A percentile compares a stretch with the other conserved stretches of the same genome.
These are phyloP conservation scores for Pythium myriotylum DNA, from an alignment of 352 stramenopile species.

Conservation along the genomic window DNA sequence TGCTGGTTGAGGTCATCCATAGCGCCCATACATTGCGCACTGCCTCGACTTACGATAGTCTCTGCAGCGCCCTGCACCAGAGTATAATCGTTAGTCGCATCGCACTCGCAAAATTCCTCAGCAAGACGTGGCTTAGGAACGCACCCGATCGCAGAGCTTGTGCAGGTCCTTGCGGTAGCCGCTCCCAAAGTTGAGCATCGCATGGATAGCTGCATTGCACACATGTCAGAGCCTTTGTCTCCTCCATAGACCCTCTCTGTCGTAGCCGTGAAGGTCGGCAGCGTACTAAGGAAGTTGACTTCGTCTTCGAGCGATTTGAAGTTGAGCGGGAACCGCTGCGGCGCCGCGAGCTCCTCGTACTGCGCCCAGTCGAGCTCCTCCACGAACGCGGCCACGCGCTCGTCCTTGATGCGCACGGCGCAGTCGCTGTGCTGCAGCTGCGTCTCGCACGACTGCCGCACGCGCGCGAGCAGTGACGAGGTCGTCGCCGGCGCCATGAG, in stretches of 20 bases:
- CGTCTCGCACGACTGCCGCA: conserved; percentile 56
- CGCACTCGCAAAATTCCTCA: no score
- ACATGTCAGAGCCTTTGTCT: background rate
- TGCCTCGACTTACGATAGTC: conserved; percentile 85
- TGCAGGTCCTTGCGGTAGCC: conserved; percentile 80
- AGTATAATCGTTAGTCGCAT: background rate
- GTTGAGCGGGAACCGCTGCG: conserved; percentile 73
- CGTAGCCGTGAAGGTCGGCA: no score
- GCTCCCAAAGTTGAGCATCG: conserved; percentile 80
- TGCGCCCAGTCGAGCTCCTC: conserved; percentile 53
- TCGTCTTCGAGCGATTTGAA: conserved; percentile 75
- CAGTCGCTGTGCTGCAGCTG: conserved; percentile 47
- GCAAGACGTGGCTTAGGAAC: no score
- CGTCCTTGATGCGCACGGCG: conserved; percentile 51
- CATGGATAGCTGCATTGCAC: conserved; percentile 47
- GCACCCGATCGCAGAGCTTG: conserved; percentile 63
- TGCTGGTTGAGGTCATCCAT: no score
- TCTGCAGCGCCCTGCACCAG: conserved; percentile 56
- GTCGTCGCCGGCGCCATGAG: conserved; percentile 33
- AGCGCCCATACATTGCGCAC: no score
- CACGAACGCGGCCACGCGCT: conserved; percentile 54
- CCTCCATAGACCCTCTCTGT: no score
- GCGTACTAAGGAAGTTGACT: conserved; percentile 78
- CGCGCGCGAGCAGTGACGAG: conserved; percentile 40
- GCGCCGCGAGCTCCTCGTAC: conserved; percentile 48